phyloP scores from a whole-genome alignment of 805 yeast genomes.

The Candida insectorum region DNA sequence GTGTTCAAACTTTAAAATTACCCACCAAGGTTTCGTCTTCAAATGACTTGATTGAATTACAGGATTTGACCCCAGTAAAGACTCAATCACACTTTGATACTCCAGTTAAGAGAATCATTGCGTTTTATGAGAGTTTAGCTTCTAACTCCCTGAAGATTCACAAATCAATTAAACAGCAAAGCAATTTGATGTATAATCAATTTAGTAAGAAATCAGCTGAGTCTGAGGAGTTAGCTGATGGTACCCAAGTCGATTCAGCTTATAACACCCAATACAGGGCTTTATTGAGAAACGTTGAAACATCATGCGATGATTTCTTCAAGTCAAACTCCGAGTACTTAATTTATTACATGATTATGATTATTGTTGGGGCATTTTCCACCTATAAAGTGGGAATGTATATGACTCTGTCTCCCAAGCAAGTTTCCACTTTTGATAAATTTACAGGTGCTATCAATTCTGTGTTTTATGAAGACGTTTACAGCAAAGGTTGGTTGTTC shows the following conservation, averaged over 20 bases:
- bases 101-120: constrained; percentile 13
- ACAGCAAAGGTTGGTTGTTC: background rate
- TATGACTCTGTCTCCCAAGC: background rate
- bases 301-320: background rate
- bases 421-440: background rate
- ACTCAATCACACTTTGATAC: constrained; percentile 1
- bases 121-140: constrained; percentile 22
- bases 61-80: background rate
- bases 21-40: constrained; percentile 5
- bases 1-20: constrained; percentile 17
- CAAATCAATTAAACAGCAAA: constrained; percentile 20
- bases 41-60: too few relatives aligned
- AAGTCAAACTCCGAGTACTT: constrained; percentile 9
- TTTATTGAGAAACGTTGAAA: too few relatives aligned
- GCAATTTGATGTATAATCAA: constrained; percentile 15
- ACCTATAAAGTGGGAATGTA: background rate
- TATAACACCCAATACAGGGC: too few relatives aligned
- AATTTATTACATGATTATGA: constrained; percentile 5
- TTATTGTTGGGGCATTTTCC: background rate
- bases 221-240: background rate
- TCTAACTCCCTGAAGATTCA: constrained; percentile 12
- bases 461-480: background rate
- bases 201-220: constrained; percentile 1
- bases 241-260: too few relatives aligned
- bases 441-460: background rate